phyloP scores from a whole-genome alignment of 805 yeast genomes.

The Sungouiella blattae region DNA sequence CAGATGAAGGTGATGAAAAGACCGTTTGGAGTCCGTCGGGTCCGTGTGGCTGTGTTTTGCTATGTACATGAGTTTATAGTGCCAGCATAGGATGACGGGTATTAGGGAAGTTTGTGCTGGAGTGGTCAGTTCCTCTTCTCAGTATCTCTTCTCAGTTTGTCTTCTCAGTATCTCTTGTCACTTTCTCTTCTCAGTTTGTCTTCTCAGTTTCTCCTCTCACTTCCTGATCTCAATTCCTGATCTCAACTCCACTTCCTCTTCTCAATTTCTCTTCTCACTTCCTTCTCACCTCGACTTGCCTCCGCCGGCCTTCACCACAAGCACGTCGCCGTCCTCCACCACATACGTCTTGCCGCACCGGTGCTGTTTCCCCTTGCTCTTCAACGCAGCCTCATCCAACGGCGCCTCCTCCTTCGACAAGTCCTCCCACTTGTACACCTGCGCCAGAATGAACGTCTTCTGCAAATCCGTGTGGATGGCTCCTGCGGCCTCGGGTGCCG shows the following conservation, averaged over 20 bases:
- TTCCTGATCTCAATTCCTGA: background rate
- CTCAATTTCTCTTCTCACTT: background rate
- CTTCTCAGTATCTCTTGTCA: no score
- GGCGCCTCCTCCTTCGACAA: constrained; percentile 37
- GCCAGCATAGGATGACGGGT: no score
- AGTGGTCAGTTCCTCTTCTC: no score
- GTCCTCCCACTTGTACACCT: constrained; percentile 83
- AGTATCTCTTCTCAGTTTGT: no score
- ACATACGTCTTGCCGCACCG: constrained; percentile 75
- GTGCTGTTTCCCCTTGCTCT: constrained; percentile 55
- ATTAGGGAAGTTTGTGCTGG: no score
- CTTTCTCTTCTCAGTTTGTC: no score
- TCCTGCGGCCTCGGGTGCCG: constrained; percentile 99
- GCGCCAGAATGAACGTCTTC: constrained; percentile 92
- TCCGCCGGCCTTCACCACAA: constrained; percentile 68
- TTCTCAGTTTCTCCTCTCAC: no score
- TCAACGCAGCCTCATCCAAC: constrained; percentile 50
- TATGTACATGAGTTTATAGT: no score
- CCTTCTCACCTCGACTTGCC: no score
- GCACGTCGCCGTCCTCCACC: constrained; percentile 82
- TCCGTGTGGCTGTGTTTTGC: no score
- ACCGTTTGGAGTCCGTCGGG: no score
- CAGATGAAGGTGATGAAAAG: no score
- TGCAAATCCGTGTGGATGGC: constrained; percentile 94
- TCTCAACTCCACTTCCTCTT: background rate